phyloP scores from a whole-genome alignment of 208 protist genomes.

The Leishmania turanica region DNA sequence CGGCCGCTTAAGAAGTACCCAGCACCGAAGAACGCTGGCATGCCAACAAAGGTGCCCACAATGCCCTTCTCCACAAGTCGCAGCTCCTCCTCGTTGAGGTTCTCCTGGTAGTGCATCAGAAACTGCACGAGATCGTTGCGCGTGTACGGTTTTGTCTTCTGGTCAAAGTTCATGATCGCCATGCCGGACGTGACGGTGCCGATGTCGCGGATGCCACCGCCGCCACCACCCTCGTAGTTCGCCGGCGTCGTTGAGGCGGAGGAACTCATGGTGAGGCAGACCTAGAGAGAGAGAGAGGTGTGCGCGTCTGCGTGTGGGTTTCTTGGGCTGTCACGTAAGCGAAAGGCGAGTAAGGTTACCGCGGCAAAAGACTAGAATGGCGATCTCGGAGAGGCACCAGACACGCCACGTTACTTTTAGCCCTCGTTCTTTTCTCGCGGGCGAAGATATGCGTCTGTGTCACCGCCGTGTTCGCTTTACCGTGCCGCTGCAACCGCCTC shows the following conservation, averaged over 20 bases:
- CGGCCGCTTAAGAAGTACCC: conserved; percentile 65
- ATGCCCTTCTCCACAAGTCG: conserved; percentile 75
- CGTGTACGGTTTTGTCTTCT: conserved; percentile 85
- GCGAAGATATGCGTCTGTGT: neutral
- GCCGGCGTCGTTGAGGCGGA: conserved; percentile 13
- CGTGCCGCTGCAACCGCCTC: neutral
- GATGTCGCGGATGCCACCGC: conserved; percentile 78
- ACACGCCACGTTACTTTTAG: neutral
- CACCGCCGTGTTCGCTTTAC: neutral
- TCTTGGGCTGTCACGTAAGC: neutral
- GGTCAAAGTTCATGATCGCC: conserved; percentile 86
- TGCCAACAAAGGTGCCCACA: conserved; percentile 61
- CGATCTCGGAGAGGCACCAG: neutral
- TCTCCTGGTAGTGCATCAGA: conserved; percentile 72
- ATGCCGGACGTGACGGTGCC: conserved; percentile 87
- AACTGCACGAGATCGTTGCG: conserved; percentile 76
- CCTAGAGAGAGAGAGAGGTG: conserved; percentile 11
- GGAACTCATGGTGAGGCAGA: conserved; percentile 19
- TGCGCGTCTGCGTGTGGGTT: neutral
- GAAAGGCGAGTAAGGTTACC: neutral
- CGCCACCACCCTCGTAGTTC: conserved; percentile 33
- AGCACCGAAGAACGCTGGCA: conserved; percentile 53
- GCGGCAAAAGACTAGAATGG: neutral
- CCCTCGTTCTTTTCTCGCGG: neutral
- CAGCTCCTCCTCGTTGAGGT: conserved; percentile 67